Evolutionary conservation across 2,329 filamentous ascomycete species (phyloP).

Genomic region (Metarhizium robertsii): DNA sequence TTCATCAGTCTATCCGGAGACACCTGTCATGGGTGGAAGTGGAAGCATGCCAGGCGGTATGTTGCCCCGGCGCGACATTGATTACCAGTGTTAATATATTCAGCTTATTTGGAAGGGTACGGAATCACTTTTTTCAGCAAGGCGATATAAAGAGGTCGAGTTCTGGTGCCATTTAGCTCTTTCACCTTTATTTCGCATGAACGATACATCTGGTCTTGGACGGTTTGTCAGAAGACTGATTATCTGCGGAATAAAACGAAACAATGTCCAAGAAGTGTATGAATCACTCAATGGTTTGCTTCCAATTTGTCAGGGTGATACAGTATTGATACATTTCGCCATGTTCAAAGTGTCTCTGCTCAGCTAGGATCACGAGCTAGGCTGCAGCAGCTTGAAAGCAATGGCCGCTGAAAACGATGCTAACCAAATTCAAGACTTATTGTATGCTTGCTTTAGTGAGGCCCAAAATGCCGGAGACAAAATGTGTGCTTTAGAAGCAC

Average conservation of each 20-base stretch:
- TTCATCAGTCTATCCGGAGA: conserved; percentile 34
- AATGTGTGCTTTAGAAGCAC: conserved; percentile 36
- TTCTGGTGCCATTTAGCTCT: conserved; percentile 65
- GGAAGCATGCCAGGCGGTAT: conserved; percentile 57
- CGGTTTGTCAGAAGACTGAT: conserved; percentile 67
- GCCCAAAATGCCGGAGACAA: conserved; percentile 58
- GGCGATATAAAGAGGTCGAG: conserved; percentile 45
- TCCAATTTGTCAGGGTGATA: conserved; percentile 45
- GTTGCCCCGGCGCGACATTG: conserved; percentile 12
- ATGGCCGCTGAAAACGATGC: conserved; percentile 37
- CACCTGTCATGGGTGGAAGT: conserved; percentile 51
- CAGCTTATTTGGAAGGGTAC: conserved; percentile 76
- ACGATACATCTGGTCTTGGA: conserved; percentile 55
- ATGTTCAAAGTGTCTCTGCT: conserved; percentile 65
- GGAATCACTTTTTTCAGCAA: conserved; percentile 46
- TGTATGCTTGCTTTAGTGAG: conserved; percentile 76
- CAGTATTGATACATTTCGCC: conserved; percentile 58
- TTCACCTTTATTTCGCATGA: conserved; percentile 55
- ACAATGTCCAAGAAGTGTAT: conserved; percentile 15
- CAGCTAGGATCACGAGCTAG: conserved; percentile 45
- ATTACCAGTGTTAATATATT: conserved; percentile 8
- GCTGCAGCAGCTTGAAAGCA: conserved; percentile 52
- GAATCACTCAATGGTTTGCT: conserved; percentile 50
- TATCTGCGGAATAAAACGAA: conserved; percentile 51
- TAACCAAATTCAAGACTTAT: conserved; percentile 43